A percentile compares a stretch with the other conserved stretches of the same genome.
These are phyloP conservation scores for Sutorius australiensis DNA, from an alignment of 768 basidiomycete species.

Conservation along the genomic window DNA sequence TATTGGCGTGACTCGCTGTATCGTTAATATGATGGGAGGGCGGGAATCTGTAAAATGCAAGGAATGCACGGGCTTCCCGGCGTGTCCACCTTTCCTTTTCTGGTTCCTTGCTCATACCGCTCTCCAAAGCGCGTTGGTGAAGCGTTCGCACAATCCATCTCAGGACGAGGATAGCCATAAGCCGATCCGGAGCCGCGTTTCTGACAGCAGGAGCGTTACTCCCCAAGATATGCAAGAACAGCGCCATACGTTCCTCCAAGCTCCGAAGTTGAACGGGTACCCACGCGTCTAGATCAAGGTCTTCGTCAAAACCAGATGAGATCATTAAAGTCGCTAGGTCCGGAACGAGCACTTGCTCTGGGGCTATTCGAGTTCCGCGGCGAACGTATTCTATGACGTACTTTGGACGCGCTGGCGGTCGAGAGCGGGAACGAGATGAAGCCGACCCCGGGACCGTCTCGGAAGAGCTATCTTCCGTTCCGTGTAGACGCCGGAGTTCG, in stretches of 20 bases:
- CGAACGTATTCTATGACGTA: constrained; percentile 57
- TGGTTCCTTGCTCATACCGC: constrained; percentile 47
- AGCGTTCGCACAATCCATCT: constrained; percentile 59
- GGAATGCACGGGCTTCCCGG: constrained; percentile 56
- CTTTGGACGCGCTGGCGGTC: constrained; percentile 18
- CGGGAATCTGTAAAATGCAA: constrained; percentile 43
- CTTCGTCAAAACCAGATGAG: constrained; percentile 29
- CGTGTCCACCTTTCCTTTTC: constrained; percentile 68
- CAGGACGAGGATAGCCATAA: constrained; percentile 52
- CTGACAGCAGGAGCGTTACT: constrained; percentile 51
- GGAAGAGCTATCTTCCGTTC: constrained; percentile 34
- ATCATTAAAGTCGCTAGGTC: constrained; percentile 47
- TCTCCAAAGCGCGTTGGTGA: constrained; percentile 49
- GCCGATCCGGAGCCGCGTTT: constrained; percentile 41
- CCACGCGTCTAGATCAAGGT: constrained; percentile 21
- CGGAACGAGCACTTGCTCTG: constrained; percentile 53
- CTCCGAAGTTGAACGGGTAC: constrained; percentile 48
- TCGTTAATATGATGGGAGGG: not conserved
- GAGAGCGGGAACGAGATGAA: constrained; percentile 32
- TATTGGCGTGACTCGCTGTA: constrained; percentile 18
- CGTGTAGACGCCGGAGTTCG: constrained; percentile 56
- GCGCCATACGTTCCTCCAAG: constrained; percentile 46
- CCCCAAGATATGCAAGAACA: constrained; percentile 53
- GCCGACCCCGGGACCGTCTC: constrained; percentile 29
- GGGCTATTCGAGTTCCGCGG: constrained; percentile 60